These are phyloP conservation scores for Aspergillus ochraceoroseus DNA, from an alignment of 2,329 filamentous ascomycete species.

Conservation along the genomic window DNA sequence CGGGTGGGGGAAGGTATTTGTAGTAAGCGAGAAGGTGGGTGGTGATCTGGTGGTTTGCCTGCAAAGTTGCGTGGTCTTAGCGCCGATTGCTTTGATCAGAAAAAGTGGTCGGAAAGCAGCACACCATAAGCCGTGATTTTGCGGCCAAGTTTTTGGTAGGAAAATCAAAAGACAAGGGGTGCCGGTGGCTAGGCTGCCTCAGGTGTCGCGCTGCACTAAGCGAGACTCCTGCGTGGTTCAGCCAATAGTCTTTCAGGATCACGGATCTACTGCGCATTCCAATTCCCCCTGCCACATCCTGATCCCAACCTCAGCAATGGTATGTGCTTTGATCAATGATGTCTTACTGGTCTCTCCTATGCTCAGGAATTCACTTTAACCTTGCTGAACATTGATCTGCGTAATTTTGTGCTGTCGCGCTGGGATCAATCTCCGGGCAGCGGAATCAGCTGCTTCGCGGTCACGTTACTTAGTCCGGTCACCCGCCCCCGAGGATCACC, in stretches of 20 bases:
- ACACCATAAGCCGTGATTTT: constrained; percentile 33
- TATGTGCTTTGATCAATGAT: constrained; percentile 17
- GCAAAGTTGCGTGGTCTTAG: constrained; percentile 27
- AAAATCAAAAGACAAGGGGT: constrained; percentile 25
- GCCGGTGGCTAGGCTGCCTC: constrained; percentile 16
- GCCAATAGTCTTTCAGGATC: constrained; percentile 41
- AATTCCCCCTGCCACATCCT: constrained; percentile 25
- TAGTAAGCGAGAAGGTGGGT: constrained; percentile 32
- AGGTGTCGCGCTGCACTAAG: constrained; percentile 27
- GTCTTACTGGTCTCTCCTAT: constrained; percentile 11
- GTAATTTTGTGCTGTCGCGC: constrained; percentile 18
- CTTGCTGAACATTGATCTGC: constrained; percentile 18
- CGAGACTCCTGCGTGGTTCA: constrained; percentile 24
- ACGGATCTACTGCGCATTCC: constrained; percentile 32
- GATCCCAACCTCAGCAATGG: constrained; percentile 34
- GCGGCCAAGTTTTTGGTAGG: constrained; percentile 25
- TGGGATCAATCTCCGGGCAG: constrained; percentile 26
- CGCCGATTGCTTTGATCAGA: constrained; percentile 30
- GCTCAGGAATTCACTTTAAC: constrained; percentile 18
- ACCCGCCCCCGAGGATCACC: constrained; percentile 27
- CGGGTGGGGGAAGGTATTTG: constrained; percentile 43
- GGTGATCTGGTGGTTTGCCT: constrained; percentile 35
- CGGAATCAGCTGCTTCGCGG: constrained; percentile 26
- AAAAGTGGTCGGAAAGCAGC: constrained; percentile 33
- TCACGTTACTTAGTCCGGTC: constrained; percentile 30